Evolutionary conservation across 169 alveolate species (phyloP), one percentile per base, ranked within the genome.

Genomic region (Pseudocohnilembus persalinus): DNA sequence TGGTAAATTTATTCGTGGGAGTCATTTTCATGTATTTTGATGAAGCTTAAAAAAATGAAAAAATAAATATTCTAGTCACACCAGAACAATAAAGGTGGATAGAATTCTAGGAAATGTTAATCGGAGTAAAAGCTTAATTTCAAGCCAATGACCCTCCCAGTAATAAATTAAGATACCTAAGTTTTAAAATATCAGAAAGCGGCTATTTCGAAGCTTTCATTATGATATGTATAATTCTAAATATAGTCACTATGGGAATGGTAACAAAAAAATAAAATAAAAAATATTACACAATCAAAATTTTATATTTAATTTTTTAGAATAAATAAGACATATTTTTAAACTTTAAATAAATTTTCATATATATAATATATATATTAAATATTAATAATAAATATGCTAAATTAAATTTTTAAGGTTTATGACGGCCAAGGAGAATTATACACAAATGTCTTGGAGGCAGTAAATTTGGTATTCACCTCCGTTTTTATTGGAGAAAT

Each of bases 221-320:
- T 76, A 90, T 93, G 94, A 74, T 88, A 0, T 91, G 91, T 72
- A 96, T 96, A 30, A 90, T 93, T 0, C 85, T 92, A 30, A 95
- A 95, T 83, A 92, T 96, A 93, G 31, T 94, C 73, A 88, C 92
- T 25, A 95, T 94, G 97, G 98, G 96, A 0, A 88, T 92, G 90
- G 78, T 78, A 64, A 33, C 32, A 4, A 73, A 77, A 77, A 73
- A 73, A 1, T 77, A 68, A 29, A 34, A 34, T 0, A 4, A 27
- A 32, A 1, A 29, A 11, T 77, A 77, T 29, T 30, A 77, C 29
- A 1, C 29, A 29, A 27, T 77, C 29, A 33, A 33, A n/a, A n/a
- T n/a, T n/a, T n/a, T n/a, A n/a, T n/a, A n/a, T n/a, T n/a, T n/a
- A n/a, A n/a, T n/a, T n/a, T n/a, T n/a, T n/a, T n/a, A n/a, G n/a